A percentile compares a stretch with the other conserved stretches of the same genome.
Evolutionary conservation across 2,329 filamentous ascomycete species (phyloP).

Genomic region (Trichoderma asperellum): DNA sequence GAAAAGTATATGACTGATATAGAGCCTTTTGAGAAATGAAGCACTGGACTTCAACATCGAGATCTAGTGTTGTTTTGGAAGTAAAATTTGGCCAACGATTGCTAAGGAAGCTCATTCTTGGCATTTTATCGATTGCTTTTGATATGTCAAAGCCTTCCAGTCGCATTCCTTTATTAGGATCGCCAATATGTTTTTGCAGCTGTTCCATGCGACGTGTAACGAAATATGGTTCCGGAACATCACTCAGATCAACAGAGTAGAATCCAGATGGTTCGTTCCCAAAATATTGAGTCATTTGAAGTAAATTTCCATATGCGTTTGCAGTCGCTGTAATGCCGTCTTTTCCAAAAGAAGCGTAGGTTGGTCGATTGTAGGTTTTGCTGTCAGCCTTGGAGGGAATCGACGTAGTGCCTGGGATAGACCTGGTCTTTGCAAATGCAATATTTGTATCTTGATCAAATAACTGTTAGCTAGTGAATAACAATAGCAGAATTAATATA

Average conservation of each 20-base stretch:
- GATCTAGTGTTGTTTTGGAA: accelerated
- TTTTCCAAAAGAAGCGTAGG: not conserved
- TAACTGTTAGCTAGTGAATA: no score
- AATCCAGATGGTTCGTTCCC: not conserved
- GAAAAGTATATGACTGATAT: not conserved
- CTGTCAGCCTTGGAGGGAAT: not conserved
- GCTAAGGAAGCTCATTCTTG: not conserved
- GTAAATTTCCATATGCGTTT: not conserved
- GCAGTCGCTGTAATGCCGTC: not conserved
- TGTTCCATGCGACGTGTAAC: not conserved
- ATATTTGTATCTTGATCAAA: no score
- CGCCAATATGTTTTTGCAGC: not conserved
- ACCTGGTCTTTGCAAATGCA: no score
- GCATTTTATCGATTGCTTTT: not conserved
- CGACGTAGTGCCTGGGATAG: not conserved
- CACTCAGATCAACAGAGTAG: not conserved
- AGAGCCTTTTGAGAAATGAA: not conserved
- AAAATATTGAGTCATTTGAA: not conserved
- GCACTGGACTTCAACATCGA: not conserved
- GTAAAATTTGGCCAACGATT: not conserved
- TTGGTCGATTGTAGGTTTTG: not conserved
- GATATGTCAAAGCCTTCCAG: not conserved
- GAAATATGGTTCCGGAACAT: not conserved
- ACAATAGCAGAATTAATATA: no score
- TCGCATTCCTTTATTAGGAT: not conserved